Evolutionary conservation across 441 rosid species (phyloP), one percentile per base, ranked within the genome.

Genomic region (Gossypium schwendimanii): DNA sequence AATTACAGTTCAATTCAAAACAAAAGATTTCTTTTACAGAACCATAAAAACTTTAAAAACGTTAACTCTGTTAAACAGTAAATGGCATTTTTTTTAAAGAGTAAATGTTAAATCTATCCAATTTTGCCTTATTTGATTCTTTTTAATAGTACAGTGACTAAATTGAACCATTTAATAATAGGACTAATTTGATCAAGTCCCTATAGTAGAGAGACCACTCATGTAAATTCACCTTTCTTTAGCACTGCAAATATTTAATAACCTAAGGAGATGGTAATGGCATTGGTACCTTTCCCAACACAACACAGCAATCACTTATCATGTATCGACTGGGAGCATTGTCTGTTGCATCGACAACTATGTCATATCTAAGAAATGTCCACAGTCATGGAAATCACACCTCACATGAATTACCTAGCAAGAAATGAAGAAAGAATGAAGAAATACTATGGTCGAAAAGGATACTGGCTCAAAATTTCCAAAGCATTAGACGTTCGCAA

Each of bases 251-350:
- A 52, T 17, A 39, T 69, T 24, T n/a, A 44, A 70, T 3, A 14
- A 15, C 17, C 17, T 21, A 45, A 23, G 24, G 12, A 33, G 3
- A 47, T 5, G 15, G 28, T 2, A 72, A 45, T 33, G 21, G 12
- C 57, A 7, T 45, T 14, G 24, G 78, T 80, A 93, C 99, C 98
- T 92, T 95, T 54, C 96, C 92, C 79, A 90, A 77, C 78, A 95
- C 84, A 55, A 91, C 96, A 72, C 98, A 95, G 69, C 98, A 95
- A 89, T 95, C 98, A 74, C 89, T 92, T 77, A 92, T 95, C 97
- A 91, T 87, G 87, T 95, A 95, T 53, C 96, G 97, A 62, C 99
- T 92, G 47, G 99, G 98, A 62, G 97, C 93, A 81, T 92, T 95
- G 78, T 95, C 97, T 0, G 97, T 95, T 65, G 97, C 99, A 83